Percentiles rank a stretch among this genome's conserved stretches.
Conservation (phyloP, 2,329 filamentous ascomycete species). For the Penicillium corylophilum region DNA sequence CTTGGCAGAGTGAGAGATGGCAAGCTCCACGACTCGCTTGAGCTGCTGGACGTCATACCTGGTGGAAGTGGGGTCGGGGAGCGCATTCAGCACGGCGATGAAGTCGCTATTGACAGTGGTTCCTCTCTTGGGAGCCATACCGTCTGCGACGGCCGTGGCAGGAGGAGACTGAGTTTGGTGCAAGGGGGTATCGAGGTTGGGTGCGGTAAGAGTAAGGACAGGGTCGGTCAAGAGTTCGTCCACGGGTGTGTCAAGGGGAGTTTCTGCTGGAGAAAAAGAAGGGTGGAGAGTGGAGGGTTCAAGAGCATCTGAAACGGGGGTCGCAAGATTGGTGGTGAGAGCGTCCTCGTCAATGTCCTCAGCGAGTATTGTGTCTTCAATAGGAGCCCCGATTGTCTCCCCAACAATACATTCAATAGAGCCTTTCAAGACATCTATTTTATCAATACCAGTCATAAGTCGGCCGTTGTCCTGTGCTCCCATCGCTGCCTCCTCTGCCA, state of each 20-base stretch:
- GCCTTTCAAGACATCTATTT: neutral
- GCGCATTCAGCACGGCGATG: conserved; percentile 7
- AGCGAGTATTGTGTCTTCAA: neutral
- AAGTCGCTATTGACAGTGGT: conserved; percentile 6
- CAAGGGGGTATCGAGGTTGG: conserved; percentile 1
- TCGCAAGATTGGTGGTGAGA: conserved; percentile 8
- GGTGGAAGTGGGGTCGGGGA: conserved; percentile 13
- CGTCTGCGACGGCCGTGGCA: conserved; percentile 1
- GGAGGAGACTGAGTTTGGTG: conserved; percentile 5
- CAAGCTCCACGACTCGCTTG: conserved; percentile 8
- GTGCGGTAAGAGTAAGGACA: conserved; percentile 5
- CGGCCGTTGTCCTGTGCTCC: neutral
- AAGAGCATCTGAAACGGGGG: conserved; percentile 12
- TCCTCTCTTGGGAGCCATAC: conserved; percentile 5
- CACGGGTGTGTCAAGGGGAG: conserved; percentile 2
- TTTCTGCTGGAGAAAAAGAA: conserved; percentile 7
- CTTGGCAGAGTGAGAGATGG: conserved; percentile 5
- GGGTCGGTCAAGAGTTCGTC: conserved; percentile 6
- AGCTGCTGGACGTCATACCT: conserved; percentile 16
- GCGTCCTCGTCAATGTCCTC: conserved; percentile 1
- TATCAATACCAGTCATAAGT: conserved; percentile 2
- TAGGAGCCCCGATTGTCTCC: neutral
- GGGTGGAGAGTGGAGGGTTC: conserved; percentile 1
- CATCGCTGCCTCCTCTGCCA: conserved; percentile 15
- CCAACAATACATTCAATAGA: conserved; percentile 3